Evolutionary conservation across 2,329 filamentous ascomycete genomes (phyloP).

Genomic region (Fusarium austroafricanum): DNA sequence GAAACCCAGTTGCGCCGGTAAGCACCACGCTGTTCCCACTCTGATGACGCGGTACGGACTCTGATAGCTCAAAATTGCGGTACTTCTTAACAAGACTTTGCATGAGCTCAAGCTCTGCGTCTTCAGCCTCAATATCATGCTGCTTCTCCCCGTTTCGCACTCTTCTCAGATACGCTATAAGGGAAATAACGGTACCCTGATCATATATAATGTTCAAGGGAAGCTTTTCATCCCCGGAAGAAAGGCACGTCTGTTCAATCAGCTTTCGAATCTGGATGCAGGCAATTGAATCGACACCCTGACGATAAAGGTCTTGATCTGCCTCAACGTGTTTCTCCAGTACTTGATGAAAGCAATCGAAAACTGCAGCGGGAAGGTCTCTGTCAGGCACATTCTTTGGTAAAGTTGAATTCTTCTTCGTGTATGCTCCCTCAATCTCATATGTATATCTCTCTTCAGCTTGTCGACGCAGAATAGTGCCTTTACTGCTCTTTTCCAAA

Average conservation of each 20-base stretch:
- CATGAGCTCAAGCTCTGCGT: not conserved
- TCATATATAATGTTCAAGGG: slow-evolving; percentile 71
- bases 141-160: not conserved
- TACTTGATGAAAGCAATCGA: slow-evolving; percentile 48
- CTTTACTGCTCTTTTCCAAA: slow-evolving; percentile 72
- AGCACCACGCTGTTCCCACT: slow-evolving; percentile 52
- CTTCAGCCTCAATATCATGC: not conserved
- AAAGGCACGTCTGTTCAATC: slow-evolving; percentile 45
- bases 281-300: slow-evolving; percentile 70
- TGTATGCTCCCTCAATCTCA: slow-evolving; percentile 61
- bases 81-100: slow-evolving; percentile 20
- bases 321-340: slow-evolving; percentile 47
- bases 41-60: fast-evolving
- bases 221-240: slow-evolving; percentile 42
- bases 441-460: slow-evolving; percentile 62
- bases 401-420: not conserved
- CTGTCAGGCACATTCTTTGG: slow-evolving; percentile 45
- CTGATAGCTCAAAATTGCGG: not conserved
- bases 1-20: slow-evolving; percentile 74
- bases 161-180: slow-evolving; percentile 41
- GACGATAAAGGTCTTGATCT: slow-evolving; percentile 65
- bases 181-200: slow-evolving; percentile 60
- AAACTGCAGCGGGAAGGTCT: slow-evolving; percentile 52
- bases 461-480: slow-evolving; percentile 64
- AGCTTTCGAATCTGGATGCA: slow-evolving; percentile 63